Conservation (phyloP, 2,329 filamentous ascomycete genomes). For the Purpureocillium takamizusanense region DNA sequence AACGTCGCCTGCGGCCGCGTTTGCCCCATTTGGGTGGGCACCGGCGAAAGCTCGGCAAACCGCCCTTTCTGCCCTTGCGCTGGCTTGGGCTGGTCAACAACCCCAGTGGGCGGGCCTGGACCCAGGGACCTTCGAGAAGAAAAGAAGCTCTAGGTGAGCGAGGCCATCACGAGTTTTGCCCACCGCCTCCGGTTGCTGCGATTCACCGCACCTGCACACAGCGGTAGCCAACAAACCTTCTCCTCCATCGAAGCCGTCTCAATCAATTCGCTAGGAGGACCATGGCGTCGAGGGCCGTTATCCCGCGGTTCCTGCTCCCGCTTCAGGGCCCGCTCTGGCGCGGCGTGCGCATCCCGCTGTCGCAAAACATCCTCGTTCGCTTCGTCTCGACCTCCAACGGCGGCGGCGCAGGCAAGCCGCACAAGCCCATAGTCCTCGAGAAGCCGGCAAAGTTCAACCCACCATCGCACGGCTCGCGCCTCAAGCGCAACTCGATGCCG, state of each 20-base stretch:
- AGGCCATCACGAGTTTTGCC: too few species aligned
- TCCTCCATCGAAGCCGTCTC: too few species aligned
- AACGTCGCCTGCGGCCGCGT: conserved; percentile 1
- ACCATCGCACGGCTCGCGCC: conserved; percentile 73
- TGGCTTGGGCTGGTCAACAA: too few species aligned
- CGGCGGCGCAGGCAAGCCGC: conserved; percentile 11
- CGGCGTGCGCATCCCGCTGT: conserved; percentile 23
- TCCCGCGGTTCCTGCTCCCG: conserved; percentile 62
- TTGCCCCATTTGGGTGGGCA: not conserved
- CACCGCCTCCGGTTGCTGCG: too few species aligned
- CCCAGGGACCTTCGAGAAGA: too few species aligned
- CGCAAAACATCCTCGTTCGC: conserved; percentile 25
- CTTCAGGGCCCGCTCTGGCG: conserved; percentile 50
- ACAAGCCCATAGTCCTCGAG: conserved; percentile 63
- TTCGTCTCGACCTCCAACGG: conserved; percentile 25
- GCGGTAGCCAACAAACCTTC: too few species aligned
- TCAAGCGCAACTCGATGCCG: conserved; percentile 46
- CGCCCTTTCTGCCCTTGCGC: too few species aligned
- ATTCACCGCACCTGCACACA: too few species aligned
- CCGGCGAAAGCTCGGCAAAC: conserved; percentile 12
- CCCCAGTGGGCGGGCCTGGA: too few species aligned
- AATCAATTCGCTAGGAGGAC: conserved; percentile 7
- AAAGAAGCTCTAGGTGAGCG: not conserved
- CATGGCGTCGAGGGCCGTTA: conserved; percentile 41
- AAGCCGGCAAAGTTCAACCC: conserved; percentile 87